Evolutionary conservation across 108 stramenopile genomes (phyloP).

Genomic region (Fistulifera pelliculosa): DNA sequence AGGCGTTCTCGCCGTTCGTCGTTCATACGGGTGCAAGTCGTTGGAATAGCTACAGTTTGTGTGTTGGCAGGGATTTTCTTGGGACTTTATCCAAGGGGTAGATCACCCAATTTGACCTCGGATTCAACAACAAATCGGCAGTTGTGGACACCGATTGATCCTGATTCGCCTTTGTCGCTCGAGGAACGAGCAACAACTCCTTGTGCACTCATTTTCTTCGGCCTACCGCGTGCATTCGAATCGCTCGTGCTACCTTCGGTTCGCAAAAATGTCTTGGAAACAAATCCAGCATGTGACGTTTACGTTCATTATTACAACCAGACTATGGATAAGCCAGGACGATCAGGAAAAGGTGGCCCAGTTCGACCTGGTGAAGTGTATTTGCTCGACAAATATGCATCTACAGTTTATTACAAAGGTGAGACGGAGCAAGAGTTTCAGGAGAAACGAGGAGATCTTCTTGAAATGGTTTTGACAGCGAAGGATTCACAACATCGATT

Average conservation of each 20-base stretch:
- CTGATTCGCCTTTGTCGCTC: too few species aligned
- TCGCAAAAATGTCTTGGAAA: conserved; percentile 17
- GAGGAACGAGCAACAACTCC: background rate
- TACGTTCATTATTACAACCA: conserved; percentile 23
- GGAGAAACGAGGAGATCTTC: conserved; percentile 10
- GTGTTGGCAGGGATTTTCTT: too few species aligned
- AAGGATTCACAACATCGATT: conserved; percentile 11
- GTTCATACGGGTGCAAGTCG: too few species aligned
- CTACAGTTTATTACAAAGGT: conserved; percentile 19
- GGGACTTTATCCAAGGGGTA: too few species aligned
- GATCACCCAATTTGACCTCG: too few species aligned
- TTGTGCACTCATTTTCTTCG: conserved; percentile 5
- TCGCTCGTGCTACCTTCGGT: conserved; percentile 29
- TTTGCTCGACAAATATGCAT: background rate
- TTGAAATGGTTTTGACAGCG: conserved; percentile 21
- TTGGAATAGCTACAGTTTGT: too few species aligned
- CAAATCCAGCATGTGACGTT: conserved; percentile 27
- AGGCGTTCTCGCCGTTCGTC: too few species aligned
- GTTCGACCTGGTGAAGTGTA: background rate
- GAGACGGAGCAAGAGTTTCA: conserved; percentile 32
- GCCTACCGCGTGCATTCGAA: conserved; percentile 19
- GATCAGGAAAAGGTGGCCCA: conserved; percentile 7
- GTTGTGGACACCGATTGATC: too few species aligned
- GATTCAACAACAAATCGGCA: too few species aligned
- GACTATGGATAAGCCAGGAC: background rate